Evolutionary conservation across 2,329 filamentous ascomycete species (phyloP), one percentile per base, ranked within the genome.

Genomic region (Celoporthe dispersa): DNA sequence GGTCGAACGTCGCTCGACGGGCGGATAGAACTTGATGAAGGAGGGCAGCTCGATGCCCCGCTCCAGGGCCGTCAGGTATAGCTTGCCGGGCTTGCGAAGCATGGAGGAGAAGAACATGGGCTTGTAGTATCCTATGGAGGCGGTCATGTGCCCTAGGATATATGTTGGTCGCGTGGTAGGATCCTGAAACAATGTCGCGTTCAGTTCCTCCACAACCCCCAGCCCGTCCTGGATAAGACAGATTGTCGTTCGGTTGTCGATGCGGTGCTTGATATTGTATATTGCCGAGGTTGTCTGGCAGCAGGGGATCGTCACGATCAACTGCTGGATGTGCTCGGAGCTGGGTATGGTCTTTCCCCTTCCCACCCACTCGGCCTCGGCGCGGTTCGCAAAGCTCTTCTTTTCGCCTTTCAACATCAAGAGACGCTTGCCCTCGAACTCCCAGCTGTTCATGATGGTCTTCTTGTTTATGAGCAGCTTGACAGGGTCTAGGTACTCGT

Each of bases 121-220:
- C 8, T 80, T 79, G 71, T 84, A 79, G 64, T 82, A 80, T 3
- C 75, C 80, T 4, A 90, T 72, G 0, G 81, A 79, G 70, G 87
- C 82, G n/a, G 79, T 82, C 78, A 86, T 83, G 69, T 89, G 84
- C 11, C 92, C 93, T 37, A 94, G 78, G 70, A 98, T 84, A 75
- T 97, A 97, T 68, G 88, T 88, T 2, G 96, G 96, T 35, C 92
- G 86, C 0, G 81, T 83, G 0, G 81, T 78, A 0, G 87, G 84
- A 71, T 94, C 87, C 0, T 88, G 85, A 74, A 97, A 98, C 37
- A 97, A 79, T 14, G 86, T 79, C 44, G 85, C 80, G 75, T 93
- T 94, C 55, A 98, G 85, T 64, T 90, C 86, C 64, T 98, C 94
- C n/a, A 94, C 84, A 1, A 94, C 83, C 0, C 96, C 95, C 79